phyloP scores from a whole-genome alignment of 805 yeast genomes.

The Monosporozyma siamensis region DNA sequence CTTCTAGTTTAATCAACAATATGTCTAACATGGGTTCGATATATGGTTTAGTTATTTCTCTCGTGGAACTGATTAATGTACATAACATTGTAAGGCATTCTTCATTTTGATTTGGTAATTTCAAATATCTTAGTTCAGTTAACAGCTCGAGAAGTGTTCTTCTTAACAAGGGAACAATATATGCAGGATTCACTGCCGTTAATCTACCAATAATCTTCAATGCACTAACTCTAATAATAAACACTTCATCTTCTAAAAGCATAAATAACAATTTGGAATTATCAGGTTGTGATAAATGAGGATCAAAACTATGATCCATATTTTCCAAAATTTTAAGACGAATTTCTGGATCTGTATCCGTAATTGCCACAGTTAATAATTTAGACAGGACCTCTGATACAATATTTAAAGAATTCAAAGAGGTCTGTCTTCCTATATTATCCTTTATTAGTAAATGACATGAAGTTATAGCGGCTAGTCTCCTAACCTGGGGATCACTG shows the following conservation, averaged over 20 bases:
- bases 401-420: slow-evolving; percentile 68
- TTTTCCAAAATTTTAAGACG: slow-evolving; percentile 65
- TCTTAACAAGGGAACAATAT: slow-evolving; percentile 82
- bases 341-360: slow-evolving; percentile 77
- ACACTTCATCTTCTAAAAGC: slow-evolving; percentile 81
- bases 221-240: slow-evolving; percentile 67
- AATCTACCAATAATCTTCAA: slow-evolving; percentile 73
- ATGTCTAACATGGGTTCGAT: slow-evolving; percentile 81
- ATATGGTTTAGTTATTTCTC: slow-evolving; percentile 74
- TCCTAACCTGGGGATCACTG: slow-evolving; percentile 62
- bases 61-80: slow-evolving; percentile 63
- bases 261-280: slow-evolving; percentile 74
- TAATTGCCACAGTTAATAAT: slow-evolving; percentile 69
- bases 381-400: slow-evolving; percentile 76
- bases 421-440: slow-evolving; percentile 71
- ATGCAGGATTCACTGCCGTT: slow-evolving; percentile 82
- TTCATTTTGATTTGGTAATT: slow-evolving; percentile 62
- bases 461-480: slow-evolving; percentile 74
- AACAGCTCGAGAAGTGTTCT: slow-evolving; percentile 74
- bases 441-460: slow-evolving; percentile 65
- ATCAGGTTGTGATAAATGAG: slow-evolving; percentile 86
- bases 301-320: slow-evolving; percentile 67
- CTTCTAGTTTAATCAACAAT: slow-evolving; percentile 64
- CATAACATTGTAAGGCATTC: slow-evolving; percentile 73
- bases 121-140: slow-evolving; percentile 74